Conservation (phyloP, 1,139 yeast genomes). For the Pichia sp. region DNA sequence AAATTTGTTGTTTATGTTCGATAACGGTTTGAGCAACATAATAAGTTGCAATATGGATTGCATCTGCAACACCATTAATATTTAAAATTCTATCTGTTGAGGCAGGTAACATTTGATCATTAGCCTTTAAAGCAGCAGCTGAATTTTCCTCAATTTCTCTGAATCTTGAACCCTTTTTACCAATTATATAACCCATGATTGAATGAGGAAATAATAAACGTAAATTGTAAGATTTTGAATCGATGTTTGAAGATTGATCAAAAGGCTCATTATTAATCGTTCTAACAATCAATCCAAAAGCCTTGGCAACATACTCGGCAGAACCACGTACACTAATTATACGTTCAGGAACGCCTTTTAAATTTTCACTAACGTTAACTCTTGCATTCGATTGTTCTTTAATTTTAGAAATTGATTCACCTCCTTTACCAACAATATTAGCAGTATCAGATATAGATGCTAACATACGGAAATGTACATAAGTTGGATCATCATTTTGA, state of each 20-base stretch:
- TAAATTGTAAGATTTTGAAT: constrained; percentile 50
- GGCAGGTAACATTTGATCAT: constrained; percentile 66
- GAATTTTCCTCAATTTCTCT: constrained; percentile 80
- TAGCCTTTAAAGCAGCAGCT: constrained; percentile 74
- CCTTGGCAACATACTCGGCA: constrained; percentile 75
- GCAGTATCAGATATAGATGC: constrained; percentile 78
- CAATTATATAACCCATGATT: constrained; percentile 76
- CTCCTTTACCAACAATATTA: constrained; percentile 69
- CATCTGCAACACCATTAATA: constrained; percentile 78
- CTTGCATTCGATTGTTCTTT: constrained; percentile 62
- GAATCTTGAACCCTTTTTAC: constrained; percentile 68
- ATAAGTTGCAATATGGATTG: constrained; percentile 77
- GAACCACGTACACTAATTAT: constrained; percentile 72
- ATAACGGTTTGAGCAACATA: constrained; percentile 62
- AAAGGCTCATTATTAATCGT: constrained; percentile 63
- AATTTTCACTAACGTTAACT: constrained; percentile 71
- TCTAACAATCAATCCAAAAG: constrained; percentile 70
- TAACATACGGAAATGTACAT: constrained; percentile 63
- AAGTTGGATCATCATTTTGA: constrained; percentile 48
- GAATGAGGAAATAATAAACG: constrained; percentile 72
- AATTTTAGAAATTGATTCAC: constrained; percentile 61
- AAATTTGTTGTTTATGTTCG: constrained; percentile 51
- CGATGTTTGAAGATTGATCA: constrained; percentile 52
- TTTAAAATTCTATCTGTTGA: constrained; percentile 75
- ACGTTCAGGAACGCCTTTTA: constrained; percentile 69